Evolutionary conservation across 2,329 filamentous ascomycete genomes (phyloP).

Genomic region (Botrytis cinerea): DNA sequence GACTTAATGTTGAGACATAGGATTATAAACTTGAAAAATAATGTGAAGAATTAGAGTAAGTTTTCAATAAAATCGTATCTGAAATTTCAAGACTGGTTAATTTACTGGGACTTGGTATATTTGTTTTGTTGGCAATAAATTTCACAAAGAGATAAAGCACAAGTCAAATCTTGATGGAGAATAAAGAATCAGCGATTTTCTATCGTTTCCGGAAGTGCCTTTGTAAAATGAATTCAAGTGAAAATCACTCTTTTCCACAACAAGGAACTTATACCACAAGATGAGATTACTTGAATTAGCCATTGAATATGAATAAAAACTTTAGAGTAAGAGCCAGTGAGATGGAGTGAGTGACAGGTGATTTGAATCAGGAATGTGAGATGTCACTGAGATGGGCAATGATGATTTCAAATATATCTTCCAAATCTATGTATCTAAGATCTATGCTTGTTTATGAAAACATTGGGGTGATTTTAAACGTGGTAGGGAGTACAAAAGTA

Average conservation of each 20-base stretch:
- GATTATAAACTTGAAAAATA: fast-evolving
- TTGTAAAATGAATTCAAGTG: not conserved
- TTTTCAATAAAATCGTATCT: not conserved
- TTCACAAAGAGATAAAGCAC: not conserved
- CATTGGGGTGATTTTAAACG: not conserved
- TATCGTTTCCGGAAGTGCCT: not conserved
- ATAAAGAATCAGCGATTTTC: not conserved
- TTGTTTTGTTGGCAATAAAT: not conserved
- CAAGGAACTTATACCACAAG: not conserved
- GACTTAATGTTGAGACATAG: not conserved
- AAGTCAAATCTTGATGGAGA: not conserved
- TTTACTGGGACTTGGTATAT: not conserved
- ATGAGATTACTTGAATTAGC: not conserved
- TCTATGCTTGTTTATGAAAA: not conserved
- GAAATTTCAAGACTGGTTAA: not conserved
- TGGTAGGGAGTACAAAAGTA: not conserved
- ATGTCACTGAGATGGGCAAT: constrained; percentile 56
- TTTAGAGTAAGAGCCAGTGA: constrained; percentile 42
- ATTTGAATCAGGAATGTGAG: constrained; percentile 55
- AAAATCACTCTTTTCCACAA: not conserved
- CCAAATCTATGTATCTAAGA: constrained; percentile 30
- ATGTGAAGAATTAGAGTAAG: no score
- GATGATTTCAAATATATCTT: constrained; percentile 54
- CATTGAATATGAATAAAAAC: not conserved
- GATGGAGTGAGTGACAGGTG: constrained; percentile 46